phyloP scores from a whole-genome alignment of 352 stramenopile genomes.

The Pythium rishiriense region DNA sequence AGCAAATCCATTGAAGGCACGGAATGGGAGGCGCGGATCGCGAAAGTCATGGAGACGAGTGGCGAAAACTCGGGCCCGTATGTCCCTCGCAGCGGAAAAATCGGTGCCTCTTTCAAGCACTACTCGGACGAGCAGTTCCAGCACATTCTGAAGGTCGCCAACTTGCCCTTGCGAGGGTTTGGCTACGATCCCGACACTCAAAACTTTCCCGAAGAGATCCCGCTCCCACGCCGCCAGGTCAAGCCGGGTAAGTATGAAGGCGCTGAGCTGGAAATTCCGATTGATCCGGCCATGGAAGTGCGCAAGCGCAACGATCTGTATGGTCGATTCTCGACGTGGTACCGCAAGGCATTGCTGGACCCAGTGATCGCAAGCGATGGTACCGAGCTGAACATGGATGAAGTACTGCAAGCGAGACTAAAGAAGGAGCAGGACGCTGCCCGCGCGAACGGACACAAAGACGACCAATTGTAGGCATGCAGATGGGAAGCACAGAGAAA shows the following conservation, averaged over 20 bases:
- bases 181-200: slow-evolving; percentile 86
- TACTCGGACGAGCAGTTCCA: slow-evolving; percentile 85
- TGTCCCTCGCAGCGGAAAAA: slow-evolving; percentile 83
- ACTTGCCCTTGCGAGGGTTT: slow-evolving; percentile 78
- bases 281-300: slow-evolving; percentile 62
- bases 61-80: slow-evolving; percentile 74
- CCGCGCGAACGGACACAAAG: slow-evolving; percentile 18
- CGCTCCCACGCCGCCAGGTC: slow-evolving; percentile 75
- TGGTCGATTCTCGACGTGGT: slow-evolving; percentile 79
- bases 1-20: slow-evolving; percentile 65
- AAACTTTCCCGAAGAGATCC: slow-evolving; percentile 70
- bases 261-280: slow-evolving; percentile 62
- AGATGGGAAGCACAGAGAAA: not conserved
- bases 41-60: slow-evolving; percentile 53
- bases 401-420: slow-evolving; percentile 62
- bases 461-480: slow-evolving; percentile 4
- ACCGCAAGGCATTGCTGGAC: slow-evolving; percentile 70
- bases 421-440: slow-evolving; percentile 40
- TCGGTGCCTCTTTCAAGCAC: slow-evolving; percentile 80
- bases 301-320: slow-evolving; percentile 80
- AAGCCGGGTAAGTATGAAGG: slow-evolving; percentile 57
- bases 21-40: slow-evolving; percentile 73
- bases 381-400: slow-evolving; percentile 83
- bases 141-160: slow-evolving; percentile 76
- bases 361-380: slow-evolving; percentile 79